phyloP scores from a whole-genome alignment of 1,139 yeast species.

The Nadsonia commutata region DNA sequence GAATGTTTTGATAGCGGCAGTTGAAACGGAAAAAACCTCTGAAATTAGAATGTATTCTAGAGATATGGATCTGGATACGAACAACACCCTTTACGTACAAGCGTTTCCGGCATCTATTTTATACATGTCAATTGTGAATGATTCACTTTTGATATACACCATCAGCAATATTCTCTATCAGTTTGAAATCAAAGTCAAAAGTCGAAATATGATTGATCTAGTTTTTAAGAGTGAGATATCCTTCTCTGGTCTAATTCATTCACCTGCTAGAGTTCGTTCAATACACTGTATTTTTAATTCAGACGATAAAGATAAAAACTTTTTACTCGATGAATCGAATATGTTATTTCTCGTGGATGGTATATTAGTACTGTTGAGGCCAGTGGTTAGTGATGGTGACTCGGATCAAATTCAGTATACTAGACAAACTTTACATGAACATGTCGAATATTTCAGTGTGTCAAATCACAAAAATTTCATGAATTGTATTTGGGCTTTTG shows the following conservation, averaged over 20 bases:
- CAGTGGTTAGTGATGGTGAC: constrained; percentile 7
- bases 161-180: constrained; percentile 19
- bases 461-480: constrained; percentile 10
- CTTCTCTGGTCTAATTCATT: constrained; percentile 20
- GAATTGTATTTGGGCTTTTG: constrained; percentile 27
- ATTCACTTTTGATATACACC: constrained; percentile 22
- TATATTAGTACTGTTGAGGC: constrained; percentile 15
- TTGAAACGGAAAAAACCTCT: constrained; percentile 15
- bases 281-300: constrained; percentile 4
- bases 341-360: constrained; percentile 24
- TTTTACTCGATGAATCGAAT: constrained; percentile 3
- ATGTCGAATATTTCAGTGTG: constrained; percentile 17
- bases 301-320: background rate
- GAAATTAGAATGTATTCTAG: constrained; percentile 25
- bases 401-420: constrained; percentile 10
- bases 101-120: constrained; percentile 19
- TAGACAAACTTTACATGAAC: constrained; percentile 16
- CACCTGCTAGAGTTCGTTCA: constrained; percentile 24
- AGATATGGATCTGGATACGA: constrained; percentile 21
- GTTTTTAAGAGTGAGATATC: constrained; percentile 19
- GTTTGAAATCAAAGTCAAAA: constrained; percentile 12
- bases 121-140: constrained; percentile 17
- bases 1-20: constrained; percentile 24
- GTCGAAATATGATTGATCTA: constrained; percentile 11
- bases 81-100: constrained; percentile 14